Evolutionary conservation across 352 stramenopile genomes (phyloP).

Genomic region (Elongisporangium prolatum): DNA sequence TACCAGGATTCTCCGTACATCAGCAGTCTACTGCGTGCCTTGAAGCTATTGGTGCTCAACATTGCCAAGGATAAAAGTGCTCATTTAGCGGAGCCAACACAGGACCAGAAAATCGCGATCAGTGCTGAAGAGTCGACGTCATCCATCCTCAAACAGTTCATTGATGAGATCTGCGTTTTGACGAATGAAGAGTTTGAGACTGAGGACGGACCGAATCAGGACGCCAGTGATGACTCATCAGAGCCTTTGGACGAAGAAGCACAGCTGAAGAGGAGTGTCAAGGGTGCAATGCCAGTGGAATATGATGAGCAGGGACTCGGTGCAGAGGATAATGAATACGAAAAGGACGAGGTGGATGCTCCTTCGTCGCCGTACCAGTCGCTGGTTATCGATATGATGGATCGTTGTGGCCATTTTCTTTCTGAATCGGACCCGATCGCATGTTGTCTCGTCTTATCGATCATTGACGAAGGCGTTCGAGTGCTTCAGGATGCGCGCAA

Average conservation of each 20-base stretch:
- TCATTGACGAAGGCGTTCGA: slow-evolving; percentile 58
- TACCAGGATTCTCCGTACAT: slow-evolving; percentile 61
- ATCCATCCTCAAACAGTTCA: slow-evolving; percentile 40
- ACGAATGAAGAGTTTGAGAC: slow-evolving; percentile 23
- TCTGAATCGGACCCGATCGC: slow-evolving; percentile 59
- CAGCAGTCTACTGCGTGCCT: slow-evolving; percentile 45
- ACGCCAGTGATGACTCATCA: slow-evolving; percentile 4
- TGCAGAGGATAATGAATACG: slow-evolving; percentile 16
- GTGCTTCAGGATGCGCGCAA: slow-evolving; percentile 38
- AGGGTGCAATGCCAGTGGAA: slow-evolving; percentile 69
- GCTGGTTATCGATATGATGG: slow-evolving; percentile 68
- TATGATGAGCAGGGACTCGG: slow-evolving; percentile 31
- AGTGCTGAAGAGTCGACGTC: slow-evolving; percentile 4
- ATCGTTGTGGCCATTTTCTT: slow-evolving; percentile 74
- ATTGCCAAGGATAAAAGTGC: slow-evolving; percentile 20
- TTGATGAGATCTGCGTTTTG: slow-evolving; percentile 62
- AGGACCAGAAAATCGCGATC: slow-evolving; percentile 2
- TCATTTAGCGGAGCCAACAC: slow-evolving; percentile 6
- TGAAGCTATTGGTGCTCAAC: slow-evolving; percentile 50
- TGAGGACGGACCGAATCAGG: neutral
- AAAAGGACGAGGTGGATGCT: slow-evolving; percentile 18
- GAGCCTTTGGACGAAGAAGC: slow-evolving; percentile 11
- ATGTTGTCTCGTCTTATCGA: slow-evolving; percentile 67
- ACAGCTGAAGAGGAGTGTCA: slow-evolving; percentile 22
- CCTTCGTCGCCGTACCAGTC: slow-evolving; percentile 29